phyloP scores from a whole-genome alignment of 1,284 basidiomycete species.

The Melampsora larici-populina region DNA sequence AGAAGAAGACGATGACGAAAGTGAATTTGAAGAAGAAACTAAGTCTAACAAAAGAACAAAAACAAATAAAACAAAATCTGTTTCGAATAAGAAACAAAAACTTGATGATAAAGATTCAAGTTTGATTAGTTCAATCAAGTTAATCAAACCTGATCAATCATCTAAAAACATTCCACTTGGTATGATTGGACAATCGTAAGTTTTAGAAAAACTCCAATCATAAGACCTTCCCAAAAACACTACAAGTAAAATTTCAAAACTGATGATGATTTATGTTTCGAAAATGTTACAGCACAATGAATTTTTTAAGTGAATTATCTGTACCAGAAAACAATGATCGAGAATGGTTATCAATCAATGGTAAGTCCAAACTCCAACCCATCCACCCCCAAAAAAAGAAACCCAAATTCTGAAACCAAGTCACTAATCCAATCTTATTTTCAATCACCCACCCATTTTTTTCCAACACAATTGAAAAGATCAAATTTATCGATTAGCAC shows the following conservation, averaged over 20 bases:
- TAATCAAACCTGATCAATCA: slow-evolving; percentile 7
- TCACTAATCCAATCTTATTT: neutral
- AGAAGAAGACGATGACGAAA: slow-evolving; percentile 21
- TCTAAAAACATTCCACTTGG: slow-evolving; percentile 41
- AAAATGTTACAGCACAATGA: slow-evolving; percentile 50
- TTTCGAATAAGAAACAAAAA: slow-evolving; percentile 38
- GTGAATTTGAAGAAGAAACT: slow-evolving; percentile 24
- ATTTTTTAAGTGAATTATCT: slow-evolving; percentile 49
- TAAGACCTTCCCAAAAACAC: neutral
- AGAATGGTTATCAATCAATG: slow-evolving; percentile 49
- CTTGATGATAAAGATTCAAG: slow-evolving; percentile 40
- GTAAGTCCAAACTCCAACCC: slow-evolving; percentile 46
- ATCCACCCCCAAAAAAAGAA: neutral
- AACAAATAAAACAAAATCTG: slow-evolving; percentile 23
- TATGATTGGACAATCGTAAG: slow-evolving; percentile 30
- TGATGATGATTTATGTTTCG: slow-evolving; percentile 4
- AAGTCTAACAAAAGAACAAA: slow-evolving; percentile 16
- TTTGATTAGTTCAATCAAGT: slow-evolving; percentile 44
- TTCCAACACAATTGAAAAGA: slow-evolving; percentile 24
- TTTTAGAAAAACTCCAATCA: slow-evolving; percentile 2
- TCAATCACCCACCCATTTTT: neutral
- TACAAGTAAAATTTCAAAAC: slow-evolving; percentile 43
- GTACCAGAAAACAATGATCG: slow-evolving; percentile 50
- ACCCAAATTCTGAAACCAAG: neutral
- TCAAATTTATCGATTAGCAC: slow-evolving; percentile 47